Base-by-base conservation (phyloP, 306 rosid species). In the Quercus aquifolioides region DNA sequence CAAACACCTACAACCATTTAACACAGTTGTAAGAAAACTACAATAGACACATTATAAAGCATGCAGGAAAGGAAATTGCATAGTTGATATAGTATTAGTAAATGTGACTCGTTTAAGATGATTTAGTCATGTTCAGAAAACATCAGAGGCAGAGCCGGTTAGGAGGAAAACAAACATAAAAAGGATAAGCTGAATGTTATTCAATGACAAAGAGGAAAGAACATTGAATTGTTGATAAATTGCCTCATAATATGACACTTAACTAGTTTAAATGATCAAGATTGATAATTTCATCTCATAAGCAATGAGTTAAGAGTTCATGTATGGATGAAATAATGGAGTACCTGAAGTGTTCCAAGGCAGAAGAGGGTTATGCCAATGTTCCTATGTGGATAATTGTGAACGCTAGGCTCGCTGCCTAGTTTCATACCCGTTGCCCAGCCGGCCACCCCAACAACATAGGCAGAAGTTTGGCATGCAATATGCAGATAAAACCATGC, bases 401-500 rank as follows among this genome's bases (percentile, higher is more conserved):
- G 3, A 69, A 85, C 0, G 18, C 91, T 90, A 31, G 4, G 80
- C 26, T 95, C 96, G 56, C 91, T 82, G 10, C 99, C 99, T 10
- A 95, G 96, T 79, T 95, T 95, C 21, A 95, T 85, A 69, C 99
- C 98, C 7, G 99, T 95, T 20, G 90, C 98, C 97, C 97, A 95
- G 25, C 99, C 98, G 75, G 96, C 96, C 76, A 95, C 99, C 31
- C 99, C 99, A 56, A 95, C 35, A 19, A 89, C 81, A 57, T 95
- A 93, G 3, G 99, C 98, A 63, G 98, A 84, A 70, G 94, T 80
- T 79, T 95, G 99, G 84, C 98, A 93, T 20, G 92, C 83, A 12
- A 91, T 90, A 64, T 95, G 99, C 77, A 95, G 93, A 81, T 95
- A 95, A 84, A 95, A 93, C 99, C 99, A 95, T 1, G 98, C 99